Conservation (phyloP, 345 rosid genomes). For the Turnera subulata region DNA sequence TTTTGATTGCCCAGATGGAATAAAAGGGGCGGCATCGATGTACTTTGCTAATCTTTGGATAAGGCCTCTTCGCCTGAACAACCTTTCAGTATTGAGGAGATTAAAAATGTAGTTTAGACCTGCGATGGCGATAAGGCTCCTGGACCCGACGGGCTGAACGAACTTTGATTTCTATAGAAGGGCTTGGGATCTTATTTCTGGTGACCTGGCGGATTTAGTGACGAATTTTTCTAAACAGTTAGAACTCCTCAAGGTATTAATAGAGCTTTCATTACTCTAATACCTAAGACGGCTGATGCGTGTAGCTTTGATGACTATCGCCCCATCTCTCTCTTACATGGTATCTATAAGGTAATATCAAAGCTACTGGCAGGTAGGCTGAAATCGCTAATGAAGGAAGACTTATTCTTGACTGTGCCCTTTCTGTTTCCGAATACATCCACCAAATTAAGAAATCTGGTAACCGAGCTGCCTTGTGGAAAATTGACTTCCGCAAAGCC, state of each 20-base stretch:
- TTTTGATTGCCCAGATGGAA: background rate
- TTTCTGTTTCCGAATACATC: too few species aligned
- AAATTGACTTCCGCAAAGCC: too few species aligned
- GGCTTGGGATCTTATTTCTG: background rate
- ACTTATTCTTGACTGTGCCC: too few species aligned
- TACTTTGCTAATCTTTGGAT: background rate
- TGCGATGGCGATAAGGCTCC: background rate
- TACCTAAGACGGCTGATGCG: background rate
- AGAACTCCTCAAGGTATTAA: too few species aligned
- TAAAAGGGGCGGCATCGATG: background rate
- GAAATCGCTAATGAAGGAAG: too few species aligned
- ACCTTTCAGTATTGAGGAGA: background rate
- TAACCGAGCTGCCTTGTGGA: too few species aligned
- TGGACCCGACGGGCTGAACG: slow-evolving; percentile 1
- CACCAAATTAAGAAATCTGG: too few species aligned
- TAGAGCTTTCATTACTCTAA: background rate
- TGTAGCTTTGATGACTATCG: background rate
- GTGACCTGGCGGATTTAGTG: background rate
- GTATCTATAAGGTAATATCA: background rate
- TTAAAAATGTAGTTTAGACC: background rate
- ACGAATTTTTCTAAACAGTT: background rate
- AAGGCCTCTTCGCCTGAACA: background rate
- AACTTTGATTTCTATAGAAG: background rate
- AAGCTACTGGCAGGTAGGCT: background rate
- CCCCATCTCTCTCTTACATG: background rate